These are phyloP conservation scores for Gonapodya prolifera DNA, from an alignment of 192 early-diverging fungal genomes.

Conservation along the genomic window DNA sequence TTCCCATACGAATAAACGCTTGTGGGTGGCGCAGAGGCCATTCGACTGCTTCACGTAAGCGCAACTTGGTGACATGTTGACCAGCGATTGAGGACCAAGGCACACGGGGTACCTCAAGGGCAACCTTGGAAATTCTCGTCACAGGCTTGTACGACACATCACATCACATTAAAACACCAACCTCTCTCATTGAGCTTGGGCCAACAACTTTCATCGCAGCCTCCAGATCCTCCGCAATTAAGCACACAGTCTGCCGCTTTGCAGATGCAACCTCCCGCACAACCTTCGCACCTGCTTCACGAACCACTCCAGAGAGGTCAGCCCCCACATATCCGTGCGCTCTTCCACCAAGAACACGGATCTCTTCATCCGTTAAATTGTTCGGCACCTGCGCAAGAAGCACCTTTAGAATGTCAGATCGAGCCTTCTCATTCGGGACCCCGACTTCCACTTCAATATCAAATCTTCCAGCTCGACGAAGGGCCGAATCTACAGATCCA, in stretches of 20 bases:
- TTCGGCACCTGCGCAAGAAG: slow-evolving; percentile 58
- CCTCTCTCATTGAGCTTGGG: slow-evolving; percentile 79
- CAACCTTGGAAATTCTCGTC: slow-evolving; percentile 28
- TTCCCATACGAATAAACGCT: slow-evolving; percentile 74
- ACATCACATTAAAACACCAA: slow-evolving; percentile 10
- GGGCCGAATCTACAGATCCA: slow-evolving; percentile 71
- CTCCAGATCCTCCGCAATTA: not conserved
- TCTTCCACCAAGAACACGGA: slow-evolving; percentile 41
- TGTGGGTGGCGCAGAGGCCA: slow-evolving; percentile 95
- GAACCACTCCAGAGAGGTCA: slow-evolving; percentile 72
- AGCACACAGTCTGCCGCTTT: not conserved
- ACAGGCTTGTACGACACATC: not conserved
- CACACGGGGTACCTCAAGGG: slow-evolving; percentile 87
- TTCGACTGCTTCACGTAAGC: slow-evolving; percentile 87
- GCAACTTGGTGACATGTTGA: slow-evolving; percentile 78
- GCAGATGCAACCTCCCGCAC: slow-evolving; percentile 37
- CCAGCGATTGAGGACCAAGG: slow-evolving; percentile 92
- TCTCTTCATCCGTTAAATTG: slow-evolving; percentile 38
- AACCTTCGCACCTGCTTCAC: slow-evolving; percentile 75
- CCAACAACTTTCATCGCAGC: slow-evolving; percentile 17
- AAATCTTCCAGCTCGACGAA: slow-evolving; percentile 86
- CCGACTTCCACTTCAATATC: slow-evolving; percentile 84
- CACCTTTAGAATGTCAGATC: slow-evolving; percentile 59
- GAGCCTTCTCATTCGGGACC: slow-evolving; percentile 58
- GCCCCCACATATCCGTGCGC: slow-evolving; percentile 98